Percentiles rank a stretch among this genome's conserved stretches.
Evolutionary conservation across 2,329 filamentous ascomycete species (phyloP).

Genomic region (Colletotrichum higginsianum): DNA sequence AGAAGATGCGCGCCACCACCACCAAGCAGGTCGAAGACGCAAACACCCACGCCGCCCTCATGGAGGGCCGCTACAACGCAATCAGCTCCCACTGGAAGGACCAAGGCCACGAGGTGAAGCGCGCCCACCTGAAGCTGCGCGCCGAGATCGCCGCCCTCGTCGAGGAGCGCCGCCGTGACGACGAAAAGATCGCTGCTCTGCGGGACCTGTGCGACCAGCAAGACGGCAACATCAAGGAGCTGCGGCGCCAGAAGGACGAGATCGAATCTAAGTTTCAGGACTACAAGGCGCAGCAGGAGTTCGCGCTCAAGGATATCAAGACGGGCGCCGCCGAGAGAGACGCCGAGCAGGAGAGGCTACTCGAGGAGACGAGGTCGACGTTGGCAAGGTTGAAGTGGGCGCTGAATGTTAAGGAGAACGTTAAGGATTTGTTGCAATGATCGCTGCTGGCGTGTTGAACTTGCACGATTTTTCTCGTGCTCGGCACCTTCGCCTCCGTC

Average conservation of each 20-base stretch:
- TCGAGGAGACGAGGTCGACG: slow-evolving; percentile 72
- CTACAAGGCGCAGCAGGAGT: slow-evolving; percentile 76
- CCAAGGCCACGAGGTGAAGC: slow-evolving; percentile 73
- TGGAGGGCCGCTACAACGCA: slow-evolving; percentile 79
- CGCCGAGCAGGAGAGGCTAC: slow-evolving; percentile 70
- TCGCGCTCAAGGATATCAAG: slow-evolving; percentile 73
- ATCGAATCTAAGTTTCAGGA: slow-evolving; percentile 73
- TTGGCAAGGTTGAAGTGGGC: slow-evolving; percentile 81
- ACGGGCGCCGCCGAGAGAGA: slow-evolving; percentile 70
- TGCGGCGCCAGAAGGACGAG: slow-evolving; percentile 73
- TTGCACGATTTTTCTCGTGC: too few species aligned
- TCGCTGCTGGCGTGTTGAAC: neutral
- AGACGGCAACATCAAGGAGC: slow-evolving; percentile 75
- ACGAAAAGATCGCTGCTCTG: slow-evolving; percentile 74
- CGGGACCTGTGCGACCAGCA: slow-evolving; percentile 82
- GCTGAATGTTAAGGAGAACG: slow-evolving; percentile 75
- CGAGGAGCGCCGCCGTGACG: slow-evolving; percentile 71
- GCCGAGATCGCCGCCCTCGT: slow-evolving; percentile 69
- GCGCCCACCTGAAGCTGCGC: slow-evolving; percentile 64
- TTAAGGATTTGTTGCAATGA: slow-evolving; percentile 67
- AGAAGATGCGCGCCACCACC: slow-evolving; percentile 72
- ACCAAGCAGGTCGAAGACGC: slow-evolving; percentile 77
- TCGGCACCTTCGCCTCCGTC: neutral
- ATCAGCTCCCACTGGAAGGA: slow-evolving; percentile 78
- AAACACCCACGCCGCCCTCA: slow-evolving; percentile 74